Conservation (phyloP, 2,329 filamentous ascomycete genomes). For the Remersonia thermophila region DNA sequence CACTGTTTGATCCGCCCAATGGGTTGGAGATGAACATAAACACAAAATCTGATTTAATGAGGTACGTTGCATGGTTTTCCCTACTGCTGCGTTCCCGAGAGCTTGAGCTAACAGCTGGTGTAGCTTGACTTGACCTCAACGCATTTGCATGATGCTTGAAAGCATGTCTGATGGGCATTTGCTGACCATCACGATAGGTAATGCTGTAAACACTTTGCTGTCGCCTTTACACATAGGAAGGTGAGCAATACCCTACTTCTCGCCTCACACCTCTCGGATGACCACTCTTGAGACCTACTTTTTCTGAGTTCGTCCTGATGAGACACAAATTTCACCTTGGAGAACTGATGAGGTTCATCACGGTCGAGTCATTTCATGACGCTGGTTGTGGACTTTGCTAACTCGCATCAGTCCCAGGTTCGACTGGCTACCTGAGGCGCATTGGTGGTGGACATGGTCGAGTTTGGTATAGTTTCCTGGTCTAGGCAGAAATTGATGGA, state of each 20-base stretch:
- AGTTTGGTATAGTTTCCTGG: not conserved
- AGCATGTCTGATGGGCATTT: not conserved
- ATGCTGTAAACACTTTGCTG: not conserved
- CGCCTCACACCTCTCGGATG: conserved; percentile 34
- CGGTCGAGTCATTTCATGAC: conserved; percentile 1
- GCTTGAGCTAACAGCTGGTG: too few relatives aligned
- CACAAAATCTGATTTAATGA: conserved; percentile 43
- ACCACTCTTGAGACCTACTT: conserved; percentile 29
- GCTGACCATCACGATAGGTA: not conserved
- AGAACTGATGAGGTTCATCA: conserved; percentile 40
- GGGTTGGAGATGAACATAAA: conserved; percentile 39
- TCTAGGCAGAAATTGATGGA: conserved; percentile 1
- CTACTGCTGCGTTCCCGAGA: not conserved
- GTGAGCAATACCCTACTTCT: conserved; percentile 6
- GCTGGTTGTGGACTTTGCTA: conserved; percentile 6
- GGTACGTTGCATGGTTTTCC: conserved; percentile 24
- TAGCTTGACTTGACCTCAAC: too few relatives aligned
- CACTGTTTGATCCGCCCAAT: conserved; percentile 44
- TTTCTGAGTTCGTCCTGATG: conserved; percentile 44
- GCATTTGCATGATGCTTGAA: too few relatives aligned
- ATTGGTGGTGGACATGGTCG: too few relatives aligned
- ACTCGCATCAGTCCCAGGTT: conserved; percentile 7
- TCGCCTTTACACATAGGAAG: not conserved
- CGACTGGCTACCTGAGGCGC: too few relatives aligned
- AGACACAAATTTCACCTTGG: conserved; percentile 47